Percentiles rank a stretch among this genome's conserved stretches.
phyloP scores from a whole-genome alignment of 2,329 filamentous ascomycete genomes.

The Camillea tinctor region DNA sequence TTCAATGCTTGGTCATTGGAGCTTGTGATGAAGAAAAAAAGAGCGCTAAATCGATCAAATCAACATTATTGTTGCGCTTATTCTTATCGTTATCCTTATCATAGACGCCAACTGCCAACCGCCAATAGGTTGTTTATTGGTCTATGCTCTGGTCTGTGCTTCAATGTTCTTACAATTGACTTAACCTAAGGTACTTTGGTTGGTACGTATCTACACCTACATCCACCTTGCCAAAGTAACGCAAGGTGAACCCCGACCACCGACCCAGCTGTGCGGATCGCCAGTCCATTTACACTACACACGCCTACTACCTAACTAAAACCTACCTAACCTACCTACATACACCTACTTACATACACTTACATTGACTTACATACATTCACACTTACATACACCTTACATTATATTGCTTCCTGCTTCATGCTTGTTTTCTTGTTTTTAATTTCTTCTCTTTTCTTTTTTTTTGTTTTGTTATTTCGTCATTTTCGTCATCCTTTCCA shows the following conservation, averaged over 20 bases:
- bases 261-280: neutral
- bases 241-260: neutral
- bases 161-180: neutral
- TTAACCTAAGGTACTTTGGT: no score
- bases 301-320: neutral
- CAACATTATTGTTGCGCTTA: conserved; percentile 15
- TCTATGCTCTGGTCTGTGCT: neutral
- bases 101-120: conserved; percentile 1
- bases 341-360: no score
- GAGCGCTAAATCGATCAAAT: conserved; percentile 21
- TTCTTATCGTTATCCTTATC: conserved; percentile 13
- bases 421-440: neutral
- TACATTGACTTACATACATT: no score
- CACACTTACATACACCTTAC: no score
- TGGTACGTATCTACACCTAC: no score
- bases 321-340: neutral
- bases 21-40: conserved; percentile 4
- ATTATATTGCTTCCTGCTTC: neutral
- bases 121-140: neutral
- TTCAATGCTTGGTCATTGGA: neutral
- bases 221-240: no score
- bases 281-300: neutral
- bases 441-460: neutral
- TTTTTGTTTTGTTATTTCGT: neutral
- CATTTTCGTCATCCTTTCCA: neutral